Evolutionary conservation across 2,329 filamentous ascomycete species (phyloP).

Genomic region (Cytospora piceae): DNA sequence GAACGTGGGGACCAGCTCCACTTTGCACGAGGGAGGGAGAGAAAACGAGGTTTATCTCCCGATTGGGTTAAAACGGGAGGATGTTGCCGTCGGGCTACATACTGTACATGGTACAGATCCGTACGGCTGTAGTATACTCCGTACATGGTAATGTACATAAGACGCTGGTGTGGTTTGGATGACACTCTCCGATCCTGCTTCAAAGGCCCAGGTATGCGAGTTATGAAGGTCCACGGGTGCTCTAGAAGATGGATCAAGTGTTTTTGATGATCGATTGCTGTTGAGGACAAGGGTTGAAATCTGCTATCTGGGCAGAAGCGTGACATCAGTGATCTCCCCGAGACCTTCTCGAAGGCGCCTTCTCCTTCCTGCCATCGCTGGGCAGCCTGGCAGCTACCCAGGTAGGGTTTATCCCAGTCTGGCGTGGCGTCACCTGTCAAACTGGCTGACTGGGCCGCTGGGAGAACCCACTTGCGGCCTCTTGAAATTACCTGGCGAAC

Average conservation of each 20-base stretch:
- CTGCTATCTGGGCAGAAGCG: background rate
- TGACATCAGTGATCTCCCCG: background rate
- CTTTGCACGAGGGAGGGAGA: conserved; percentile 24
- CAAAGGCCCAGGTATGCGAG: no score
- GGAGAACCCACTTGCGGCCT: background rate
- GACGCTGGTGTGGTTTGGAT: background rate
- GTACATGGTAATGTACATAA: background rate
- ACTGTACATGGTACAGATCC: background rate
- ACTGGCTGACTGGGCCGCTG: background rate
- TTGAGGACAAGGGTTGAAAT: background rate
- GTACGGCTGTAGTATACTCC: background rate
- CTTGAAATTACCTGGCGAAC: background rate
- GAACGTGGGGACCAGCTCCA: conserved; percentile 25
- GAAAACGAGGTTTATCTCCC: conserved; percentile 10
- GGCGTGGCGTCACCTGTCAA: background rate
- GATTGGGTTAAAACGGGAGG: conserved; percentile 14
- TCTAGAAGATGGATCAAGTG: no score
- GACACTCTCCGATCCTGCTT: background rate
- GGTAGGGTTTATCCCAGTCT: background rate
- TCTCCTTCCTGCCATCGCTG: background rate
- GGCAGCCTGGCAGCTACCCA: no score
- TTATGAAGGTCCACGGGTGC: no score
- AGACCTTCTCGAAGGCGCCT: background rate
- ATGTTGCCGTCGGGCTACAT: background rate
- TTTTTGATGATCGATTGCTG: no score